Percentiles rank a stretch among this genome's conserved stretches.
Evolutionary conservation across 805 yeast species (phyloP).

Genomic region (Dipodascus albidus): DNA sequence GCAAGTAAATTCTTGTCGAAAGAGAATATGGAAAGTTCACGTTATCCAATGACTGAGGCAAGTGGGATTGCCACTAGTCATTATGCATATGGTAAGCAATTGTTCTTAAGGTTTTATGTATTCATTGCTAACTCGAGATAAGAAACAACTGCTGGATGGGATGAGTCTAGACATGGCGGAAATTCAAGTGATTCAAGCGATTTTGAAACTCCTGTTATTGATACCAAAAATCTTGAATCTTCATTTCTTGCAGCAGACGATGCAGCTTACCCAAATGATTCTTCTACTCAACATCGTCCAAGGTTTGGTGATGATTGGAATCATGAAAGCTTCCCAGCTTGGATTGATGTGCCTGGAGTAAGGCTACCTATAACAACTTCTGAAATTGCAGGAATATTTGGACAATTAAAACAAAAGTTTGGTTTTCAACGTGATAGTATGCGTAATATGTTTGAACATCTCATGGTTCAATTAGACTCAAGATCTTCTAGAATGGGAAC

Average conservation of each 20-base stretch:
- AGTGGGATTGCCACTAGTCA: not conserved
- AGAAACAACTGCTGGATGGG: constrained; percentile 1
- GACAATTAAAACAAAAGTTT: constrained; percentile 41
- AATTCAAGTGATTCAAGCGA: constrained; percentile 1
- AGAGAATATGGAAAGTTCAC: not conserved
- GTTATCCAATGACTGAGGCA: not conserved
- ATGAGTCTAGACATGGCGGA: not conserved
- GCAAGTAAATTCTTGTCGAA: not conserved
- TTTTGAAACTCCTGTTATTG: constrained; percentile 1
- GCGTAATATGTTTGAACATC: constrained; percentile 54
- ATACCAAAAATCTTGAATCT: constrained; percentile 1
- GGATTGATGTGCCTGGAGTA: constrained; percentile 73
- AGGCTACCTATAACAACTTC: constrained; percentile 15
- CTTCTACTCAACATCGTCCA: constrained; percentile 1
- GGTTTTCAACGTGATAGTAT: constrained; percentile 62
- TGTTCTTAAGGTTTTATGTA: no score
- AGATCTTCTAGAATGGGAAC: constrained; percentile 58
- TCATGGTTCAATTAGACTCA: constrained; percentile 52
- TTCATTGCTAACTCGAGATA: no score
- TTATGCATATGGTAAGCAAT: not conserved
- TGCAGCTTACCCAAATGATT: not conserved
- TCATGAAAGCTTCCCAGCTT: constrained; percentile 75
- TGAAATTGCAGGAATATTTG: constrained; percentile 47
- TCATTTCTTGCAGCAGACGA: constrained; percentile 1
- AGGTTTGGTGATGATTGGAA: constrained; percentile 17